These are phyloP conservation scores for Candida corydali DNA, from an alignment of 805 yeast species.

Conservation along the genomic window DNA sequence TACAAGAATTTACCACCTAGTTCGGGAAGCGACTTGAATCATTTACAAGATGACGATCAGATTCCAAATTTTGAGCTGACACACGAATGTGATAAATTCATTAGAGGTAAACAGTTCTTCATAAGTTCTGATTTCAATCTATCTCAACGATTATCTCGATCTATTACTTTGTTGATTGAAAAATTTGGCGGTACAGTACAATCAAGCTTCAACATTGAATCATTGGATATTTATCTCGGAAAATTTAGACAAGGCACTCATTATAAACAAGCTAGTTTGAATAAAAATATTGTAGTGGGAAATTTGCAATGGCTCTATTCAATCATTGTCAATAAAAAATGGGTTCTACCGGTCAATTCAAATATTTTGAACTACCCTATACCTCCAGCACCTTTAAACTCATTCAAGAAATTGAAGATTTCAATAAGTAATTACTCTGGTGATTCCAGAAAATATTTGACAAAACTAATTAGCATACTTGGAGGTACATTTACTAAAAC, in stretches of 20 bases:
- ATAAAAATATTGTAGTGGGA: slow-evolving; percentile 47
- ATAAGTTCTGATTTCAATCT: slow-evolving; percentile 54
- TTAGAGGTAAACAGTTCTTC: slow-evolving; percentile 45
- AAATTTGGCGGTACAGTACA: slow-evolving; percentile 53
- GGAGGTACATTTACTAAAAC: slow-evolving; percentile 78
- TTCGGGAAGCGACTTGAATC: no score
- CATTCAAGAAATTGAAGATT: slow-evolving; percentile 51
- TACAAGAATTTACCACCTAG: background rate
- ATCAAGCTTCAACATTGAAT: slow-evolving; percentile 13
- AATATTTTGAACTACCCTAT: slow-evolving; percentile 71
- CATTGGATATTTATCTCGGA: slow-evolving; percentile 51
- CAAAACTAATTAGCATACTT: slow-evolving; percentile 54
- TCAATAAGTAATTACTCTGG: slow-evolving; percentile 82
- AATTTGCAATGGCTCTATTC: slow-evolving; percentile 74
- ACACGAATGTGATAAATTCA: slow-evolving; percentile 16
- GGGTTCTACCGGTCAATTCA: slow-evolving; percentile 50
- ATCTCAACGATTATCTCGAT: slow-evolving; percentile 36
- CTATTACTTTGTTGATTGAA: slow-evolving; percentile 43
- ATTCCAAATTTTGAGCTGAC: background rate
- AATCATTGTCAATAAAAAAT: slow-evolving; percentile 52
- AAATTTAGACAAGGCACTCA: slow-evolving; percentile 55
- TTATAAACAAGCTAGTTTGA: slow-evolving; percentile 43
- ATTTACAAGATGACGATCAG: slow-evolving; percentile 8
- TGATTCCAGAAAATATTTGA: slow-evolving; percentile 72
- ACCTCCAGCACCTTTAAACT: slow-evolving; percentile 47